Percentiles rank a stretch among this genome's conserved stretches.
phyloP scores from a whole-genome alignment of 352 stramenopile genomes.

The Phytophthora melonis region DNA sequence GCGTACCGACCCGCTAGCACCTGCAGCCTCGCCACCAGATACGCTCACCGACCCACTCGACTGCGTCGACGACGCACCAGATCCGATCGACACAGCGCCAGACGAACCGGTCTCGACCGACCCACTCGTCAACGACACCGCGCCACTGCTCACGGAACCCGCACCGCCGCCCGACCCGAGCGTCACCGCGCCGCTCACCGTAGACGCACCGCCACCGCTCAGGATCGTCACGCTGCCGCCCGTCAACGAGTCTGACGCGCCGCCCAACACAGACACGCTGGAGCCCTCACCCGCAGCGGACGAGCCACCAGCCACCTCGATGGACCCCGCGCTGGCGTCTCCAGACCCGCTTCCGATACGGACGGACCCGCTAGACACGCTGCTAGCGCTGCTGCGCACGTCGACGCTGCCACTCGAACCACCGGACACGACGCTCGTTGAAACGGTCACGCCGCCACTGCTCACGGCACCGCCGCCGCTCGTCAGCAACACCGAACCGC shows the following conservation, averaged over 20 bases:
- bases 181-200: too few species aligned
- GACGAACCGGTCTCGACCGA: slow-evolving; percentile 9
- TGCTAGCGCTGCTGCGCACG: slow-evolving; percentile 26
- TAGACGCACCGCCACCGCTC: too few species aligned
- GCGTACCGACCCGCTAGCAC: too few species aligned
- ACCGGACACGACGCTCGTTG: too few species aligned
- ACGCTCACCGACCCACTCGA: slow-evolving; percentile 35
- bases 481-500: too few species aligned
- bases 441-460: too few species aligned
- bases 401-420: too few species aligned
- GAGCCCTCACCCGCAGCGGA: slow-evolving; percentile 35
- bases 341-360: slow-evolving; percentile 29
- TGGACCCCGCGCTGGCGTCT: slow-evolving; percentile 27
- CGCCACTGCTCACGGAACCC: too few species aligned
- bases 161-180: too few species aligned
- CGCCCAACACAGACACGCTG: slow-evolving; percentile 29
- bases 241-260: slow-evolving; percentile 28
- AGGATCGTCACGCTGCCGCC: slow-evolving; percentile 33
- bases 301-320: slow-evolving; percentile 20
- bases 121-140: too few species aligned
- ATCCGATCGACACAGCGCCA: slow-evolving; percentile 26
- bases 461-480: too few species aligned
- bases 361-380: slow-evolving; percentile 31
- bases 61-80: slow-evolving; percentile 22
- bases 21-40: slow-evolving; percentile 6